Conservation (phyloP, 768 basidiomycete genomes). For the Lyophyllum shimeji region DNA sequence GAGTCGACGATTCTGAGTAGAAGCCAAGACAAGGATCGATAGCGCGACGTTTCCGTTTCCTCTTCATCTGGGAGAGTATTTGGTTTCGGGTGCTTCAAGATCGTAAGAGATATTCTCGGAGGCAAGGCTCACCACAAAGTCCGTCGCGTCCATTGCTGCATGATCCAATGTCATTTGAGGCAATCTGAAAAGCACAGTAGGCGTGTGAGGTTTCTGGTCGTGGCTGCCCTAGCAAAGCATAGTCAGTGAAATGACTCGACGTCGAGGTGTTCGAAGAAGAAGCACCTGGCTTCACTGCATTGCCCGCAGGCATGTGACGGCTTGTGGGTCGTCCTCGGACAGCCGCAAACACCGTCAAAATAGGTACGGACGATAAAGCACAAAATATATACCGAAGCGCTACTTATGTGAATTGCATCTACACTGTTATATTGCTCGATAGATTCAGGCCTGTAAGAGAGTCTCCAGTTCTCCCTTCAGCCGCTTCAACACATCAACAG, state of each 20-base stretch:
- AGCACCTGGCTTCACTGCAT: too few relatives aligned
- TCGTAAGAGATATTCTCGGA: background rate
- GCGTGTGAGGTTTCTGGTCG: background rate
- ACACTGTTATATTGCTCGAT: background rate
- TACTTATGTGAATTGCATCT: background rate
- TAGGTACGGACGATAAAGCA: too few relatives aligned
- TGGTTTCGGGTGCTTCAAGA: background rate
- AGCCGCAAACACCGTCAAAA: too few relatives aligned
- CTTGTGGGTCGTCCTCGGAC: too few relatives aligned
- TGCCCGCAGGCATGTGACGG: too few relatives aligned
- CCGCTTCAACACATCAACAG: slow-evolving; percentile 63
- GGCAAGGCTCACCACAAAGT: background rate
- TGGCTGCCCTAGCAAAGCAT: background rate
- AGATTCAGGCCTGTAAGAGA: slow-evolving; percentile 5
- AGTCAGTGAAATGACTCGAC: background rate
- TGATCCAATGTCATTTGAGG: background rate
- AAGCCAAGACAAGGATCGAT: slow-evolving; percentile 41
- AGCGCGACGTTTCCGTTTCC: background rate
- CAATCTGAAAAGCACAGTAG: background rate
- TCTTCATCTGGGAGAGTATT: background rate
- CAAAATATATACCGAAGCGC: too few relatives aligned
- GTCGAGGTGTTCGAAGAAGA: background rate
- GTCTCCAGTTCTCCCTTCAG: slow-evolving; percentile 59
- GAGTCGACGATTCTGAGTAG: slow-evolving; percentile 19
- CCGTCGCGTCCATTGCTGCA: background rate